These are phyloP conservation scores for Inga leiocalycina DNA, from an alignment of 306 rosid species.

Conservation along the genomic window DNA sequence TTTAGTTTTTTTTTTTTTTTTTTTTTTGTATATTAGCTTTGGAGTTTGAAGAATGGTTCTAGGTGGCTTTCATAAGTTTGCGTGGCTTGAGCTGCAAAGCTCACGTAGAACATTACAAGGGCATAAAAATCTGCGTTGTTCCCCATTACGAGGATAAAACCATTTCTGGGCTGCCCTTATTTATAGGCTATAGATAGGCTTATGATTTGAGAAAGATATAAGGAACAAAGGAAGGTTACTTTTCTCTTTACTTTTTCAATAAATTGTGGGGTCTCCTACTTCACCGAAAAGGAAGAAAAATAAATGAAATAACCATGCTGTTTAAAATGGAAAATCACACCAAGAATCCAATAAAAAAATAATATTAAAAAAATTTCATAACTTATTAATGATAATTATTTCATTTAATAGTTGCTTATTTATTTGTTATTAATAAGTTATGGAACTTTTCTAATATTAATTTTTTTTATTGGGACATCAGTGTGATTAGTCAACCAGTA, in stretches of 20 bases:
- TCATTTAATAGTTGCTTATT: no score
- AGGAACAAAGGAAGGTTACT: background rate
- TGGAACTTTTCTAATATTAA: no score
- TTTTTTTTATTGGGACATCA: no score
- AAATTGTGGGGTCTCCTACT: background rate
- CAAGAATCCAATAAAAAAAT: no score
- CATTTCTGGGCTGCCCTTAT: background rate
- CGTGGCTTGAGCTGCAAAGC: conserved; percentile 18
- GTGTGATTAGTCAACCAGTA: no score
- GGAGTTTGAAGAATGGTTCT: background rate
- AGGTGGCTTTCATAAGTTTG: background rate
- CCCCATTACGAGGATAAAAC: background rate
- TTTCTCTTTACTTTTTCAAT: background rate
- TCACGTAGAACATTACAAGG: background rate
- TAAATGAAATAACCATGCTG: no score
- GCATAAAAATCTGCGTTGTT: background rate
- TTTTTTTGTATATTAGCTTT: background rate
- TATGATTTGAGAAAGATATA: background rate
- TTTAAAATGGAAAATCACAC: no score
- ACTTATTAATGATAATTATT: no score
- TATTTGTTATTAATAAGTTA: no score
- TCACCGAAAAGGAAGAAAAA: background rate
- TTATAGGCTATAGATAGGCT: background rate
- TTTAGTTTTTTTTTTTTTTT: background rate
- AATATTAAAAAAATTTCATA: no score